Evolutionary conservation across 1,284 basidiomycete genomes (phyloP), one percentile per base, ranked within the genome.

Genomic region (Serendipita sp.): DNA sequence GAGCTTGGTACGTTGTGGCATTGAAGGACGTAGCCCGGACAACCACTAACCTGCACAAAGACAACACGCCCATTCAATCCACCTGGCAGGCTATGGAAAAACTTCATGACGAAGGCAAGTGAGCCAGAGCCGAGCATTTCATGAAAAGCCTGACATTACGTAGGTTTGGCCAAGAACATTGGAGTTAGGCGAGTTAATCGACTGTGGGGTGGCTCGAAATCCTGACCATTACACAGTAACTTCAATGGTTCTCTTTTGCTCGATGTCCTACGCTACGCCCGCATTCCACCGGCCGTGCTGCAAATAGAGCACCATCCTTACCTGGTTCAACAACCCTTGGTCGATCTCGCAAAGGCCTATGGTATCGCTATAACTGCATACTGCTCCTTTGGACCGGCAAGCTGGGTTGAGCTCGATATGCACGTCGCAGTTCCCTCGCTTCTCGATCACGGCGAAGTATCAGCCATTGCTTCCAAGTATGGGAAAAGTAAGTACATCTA

Each of bases 271-370:
- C 81, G 81, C 65, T 89, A 88, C 69, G 87, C 87, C 61, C 80
- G 82, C 66, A 81, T 84, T 71, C 76, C 79, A 65, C 86, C 87
- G 15, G 79, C 82, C 64, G 85, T 86, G 8, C 79, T 88, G 47
- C 88, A 91, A 71, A 77, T 91, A 60, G 88, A 91, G 73, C 75
- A 85, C 47, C 88, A 91, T 73, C 87, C 88, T 3, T 87, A 86
- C 74, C 76, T 87, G 67, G 77, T 79, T n/a, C 88, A 91, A 71
- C 78, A 84, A 65, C 73, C 77, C 12, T 75, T 90, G 61, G 71
- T 90, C 65, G 73, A 77, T 58, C 74, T 87, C 49, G 79, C 79
- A 68, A 82, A 85, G 67, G 72, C 72, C 47, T 76, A 82, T 63
- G 81, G 79, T 10, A 83, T 91, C 61, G 83, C 82, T 8, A 71